Conservation (phyloP, 2,329 filamentous ascomycete species). For the Lanzia echinophila region DNA sequence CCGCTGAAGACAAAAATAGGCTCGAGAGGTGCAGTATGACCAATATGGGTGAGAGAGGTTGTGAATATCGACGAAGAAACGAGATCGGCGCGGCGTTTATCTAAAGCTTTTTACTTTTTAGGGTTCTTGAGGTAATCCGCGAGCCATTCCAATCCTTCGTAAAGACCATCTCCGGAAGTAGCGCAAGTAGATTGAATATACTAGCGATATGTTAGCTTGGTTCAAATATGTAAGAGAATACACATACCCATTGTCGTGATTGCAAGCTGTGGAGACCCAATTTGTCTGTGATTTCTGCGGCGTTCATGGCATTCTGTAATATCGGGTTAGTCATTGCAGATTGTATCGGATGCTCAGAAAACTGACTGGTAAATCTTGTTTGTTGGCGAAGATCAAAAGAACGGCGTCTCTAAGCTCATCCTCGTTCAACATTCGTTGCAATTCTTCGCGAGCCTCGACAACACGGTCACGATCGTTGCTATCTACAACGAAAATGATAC, state of each 20-base stretch:
- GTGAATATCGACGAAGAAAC: constrained; percentile 25
- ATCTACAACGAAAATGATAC: constrained; percentile 99
- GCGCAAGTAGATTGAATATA: constrained; percentile 99
- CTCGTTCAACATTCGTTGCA: constrained; percentile 98
- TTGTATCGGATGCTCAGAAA: not conserved
- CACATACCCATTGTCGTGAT: constrained; percentile 95
- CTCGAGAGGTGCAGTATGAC: constrained; percentile 27
- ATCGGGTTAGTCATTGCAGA: constrained; percentile 4
- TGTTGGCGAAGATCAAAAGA: constrained; percentile 97
- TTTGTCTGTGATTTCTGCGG: constrained; percentile 99
- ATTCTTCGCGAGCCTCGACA: constrained; percentile 90
- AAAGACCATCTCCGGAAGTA: constrained; percentile 97
- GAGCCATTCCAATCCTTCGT: constrained; percentile 96
- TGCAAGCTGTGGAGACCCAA: constrained; percentile 98
- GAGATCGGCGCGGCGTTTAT: constrained; percentile 15
- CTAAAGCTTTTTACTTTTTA: constrained; percentile 35
- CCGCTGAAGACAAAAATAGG: constrained; percentile 29
- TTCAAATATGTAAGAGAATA: not conserved
- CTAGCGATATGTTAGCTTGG: constrained; percentile 41
- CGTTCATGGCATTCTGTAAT: constrained; percentile 93
- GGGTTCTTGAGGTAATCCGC: constrained; percentile 67
- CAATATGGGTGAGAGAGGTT: constrained; percentile 27
- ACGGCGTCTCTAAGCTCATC: constrained; percentile 97
- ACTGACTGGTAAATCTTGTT: constrained; percentile 96
- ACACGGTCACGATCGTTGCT: constrained; percentile 98